phyloP scores from a whole-genome alignment of 2,329 filamentous ascomycete species.

The Arthrobotrys pseudoclavata region DNA sequence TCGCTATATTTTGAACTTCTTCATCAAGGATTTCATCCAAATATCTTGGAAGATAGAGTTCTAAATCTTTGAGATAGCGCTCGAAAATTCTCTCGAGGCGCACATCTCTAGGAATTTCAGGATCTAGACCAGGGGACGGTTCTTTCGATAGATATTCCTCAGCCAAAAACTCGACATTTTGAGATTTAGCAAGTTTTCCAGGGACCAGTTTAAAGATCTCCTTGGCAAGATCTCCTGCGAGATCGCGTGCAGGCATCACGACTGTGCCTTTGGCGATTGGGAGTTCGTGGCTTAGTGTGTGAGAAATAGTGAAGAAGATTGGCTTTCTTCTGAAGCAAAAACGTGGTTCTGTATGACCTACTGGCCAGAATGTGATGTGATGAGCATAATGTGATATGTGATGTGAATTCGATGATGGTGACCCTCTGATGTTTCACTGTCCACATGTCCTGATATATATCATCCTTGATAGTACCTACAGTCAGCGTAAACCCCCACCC shows the following conservation, averaged over 20 bases:
- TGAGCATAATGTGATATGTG: constrained; percentile 23
- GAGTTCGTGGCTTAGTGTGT: too few species aligned
- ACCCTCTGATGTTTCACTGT: constrained; percentile 1
- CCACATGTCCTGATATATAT: not conserved
- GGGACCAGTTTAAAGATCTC: constrained; percentile 12
- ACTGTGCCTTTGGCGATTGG: not conserved
- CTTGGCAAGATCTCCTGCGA: constrained; percentile 23
- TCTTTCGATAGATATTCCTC: constrained; percentile 14
- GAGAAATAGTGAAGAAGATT: not conserved
- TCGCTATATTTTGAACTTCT: not conserved
- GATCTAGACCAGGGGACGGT: constrained; percentile 18
- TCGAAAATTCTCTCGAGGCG: constrained; percentile 12
- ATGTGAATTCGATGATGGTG: constrained; percentile 1
- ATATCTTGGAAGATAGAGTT: constrained; percentile 8
- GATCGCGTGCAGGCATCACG: constrained; percentile 25
- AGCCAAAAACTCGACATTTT: not conserved
- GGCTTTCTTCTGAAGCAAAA: not conserved
- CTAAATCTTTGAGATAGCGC: constrained; percentile 18
- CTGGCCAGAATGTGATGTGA: constrained; percentile 3
- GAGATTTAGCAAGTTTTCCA: constrained; percentile 5
- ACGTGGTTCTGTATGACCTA: constrained; percentile 11
- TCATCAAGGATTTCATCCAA: constrained; percentile 10
- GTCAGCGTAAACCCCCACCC: not conserved
- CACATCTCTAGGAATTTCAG: not conserved
- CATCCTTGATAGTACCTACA: not conserved